Evolutionary conservation across 2,329 filamentous ascomycete genomes (phyloP).

Genomic region (Piedraia hortae): DNA sequence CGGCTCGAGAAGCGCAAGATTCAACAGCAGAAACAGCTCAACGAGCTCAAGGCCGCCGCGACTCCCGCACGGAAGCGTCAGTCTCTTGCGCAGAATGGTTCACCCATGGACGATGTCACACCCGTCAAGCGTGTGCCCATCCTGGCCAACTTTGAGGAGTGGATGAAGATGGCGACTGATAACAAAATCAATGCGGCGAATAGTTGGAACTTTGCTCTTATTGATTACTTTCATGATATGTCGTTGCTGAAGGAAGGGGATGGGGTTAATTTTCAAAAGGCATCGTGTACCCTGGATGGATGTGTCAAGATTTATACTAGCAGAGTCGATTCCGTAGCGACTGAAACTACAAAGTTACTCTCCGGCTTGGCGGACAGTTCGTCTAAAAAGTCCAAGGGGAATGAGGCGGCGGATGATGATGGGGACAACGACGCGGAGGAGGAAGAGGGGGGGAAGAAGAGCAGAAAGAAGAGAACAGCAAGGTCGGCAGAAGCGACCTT

Average conservation of each 20-base stretch:
- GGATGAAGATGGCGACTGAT: constrained; percentile 99
- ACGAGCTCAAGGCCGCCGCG: constrained; percentile 61
- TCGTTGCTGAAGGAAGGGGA: constrained; percentile 86
- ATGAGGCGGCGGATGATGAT: constrained; percentile 25
- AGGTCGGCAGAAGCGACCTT: constrained; percentile 78
- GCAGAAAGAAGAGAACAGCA: constrained; percentile 42
- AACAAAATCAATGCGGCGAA: constrained; percentile 91
- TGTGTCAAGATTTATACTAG: constrained; percentile 99
- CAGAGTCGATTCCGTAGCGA: constrained; percentile 90
- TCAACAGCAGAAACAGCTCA: constrained; percentile 70
- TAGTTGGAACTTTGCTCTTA: constrained; percentile 98
- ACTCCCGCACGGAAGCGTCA: constrained; percentile 33
- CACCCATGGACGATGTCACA: constrained; percentile 29
- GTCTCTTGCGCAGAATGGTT: constrained; percentile 4
- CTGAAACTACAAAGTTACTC: constrained; percentile 80
- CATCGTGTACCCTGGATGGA: constrained; percentile 86
- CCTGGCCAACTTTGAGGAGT: constrained; percentile 94
- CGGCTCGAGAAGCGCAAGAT: constrained; percentile 69
- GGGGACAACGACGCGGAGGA: constrained; percentile 27
- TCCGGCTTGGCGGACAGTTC: constrained; percentile 79
- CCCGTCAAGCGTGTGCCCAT: constrained; percentile 92
- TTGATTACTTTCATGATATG: constrained; percentile 99
- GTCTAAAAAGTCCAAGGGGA: constrained; percentile 27
- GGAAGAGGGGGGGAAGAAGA: constrained; percentile 25
- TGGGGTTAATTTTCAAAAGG: constrained; percentile 94